phyloP scores from a whole-genome alignment of 2,329 filamentous ascomycete genomes.

The Alternaria burnsii region DNA sequence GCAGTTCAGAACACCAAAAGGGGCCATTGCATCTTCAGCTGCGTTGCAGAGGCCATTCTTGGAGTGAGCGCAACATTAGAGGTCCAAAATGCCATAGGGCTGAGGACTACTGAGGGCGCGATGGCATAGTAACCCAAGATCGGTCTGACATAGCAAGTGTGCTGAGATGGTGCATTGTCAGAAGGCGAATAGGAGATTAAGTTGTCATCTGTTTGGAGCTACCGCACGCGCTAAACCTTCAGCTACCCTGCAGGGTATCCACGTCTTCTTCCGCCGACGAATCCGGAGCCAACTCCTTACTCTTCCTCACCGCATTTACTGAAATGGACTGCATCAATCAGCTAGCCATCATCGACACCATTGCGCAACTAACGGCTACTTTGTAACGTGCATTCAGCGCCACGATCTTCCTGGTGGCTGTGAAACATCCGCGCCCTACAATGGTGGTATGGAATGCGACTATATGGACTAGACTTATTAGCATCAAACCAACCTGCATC shows the following conservation, averaged over 20 bases:
- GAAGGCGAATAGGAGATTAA: background rate
- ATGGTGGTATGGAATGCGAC: background rate
- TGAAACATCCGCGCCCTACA: background rate
- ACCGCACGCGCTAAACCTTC: conserved; percentile 8
- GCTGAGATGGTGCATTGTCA: background rate
- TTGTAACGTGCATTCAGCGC: background rate
- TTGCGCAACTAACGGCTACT: background rate
- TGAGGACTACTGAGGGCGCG: background rate
- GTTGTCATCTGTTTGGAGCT: background rate
- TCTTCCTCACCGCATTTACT: background rate
- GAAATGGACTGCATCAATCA: background rate
- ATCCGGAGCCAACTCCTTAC: background rate
- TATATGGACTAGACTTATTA: background rate
- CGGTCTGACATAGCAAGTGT: background rate
- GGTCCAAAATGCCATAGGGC: background rate
- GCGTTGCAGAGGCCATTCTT: background rate
- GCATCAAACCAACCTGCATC: background rate
- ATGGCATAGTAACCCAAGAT: background rate
- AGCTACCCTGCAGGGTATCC: conserved; percentile 1
- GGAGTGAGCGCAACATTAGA: background rate
- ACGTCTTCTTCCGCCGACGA: background rate
- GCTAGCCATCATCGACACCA: background rate
- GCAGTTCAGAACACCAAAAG: background rate
- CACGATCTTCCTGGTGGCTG: background rate
- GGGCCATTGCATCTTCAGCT: background rate